Conservation (phyloP, 202 grass and related monocot species). For the Zoysia matrella region DNA sequence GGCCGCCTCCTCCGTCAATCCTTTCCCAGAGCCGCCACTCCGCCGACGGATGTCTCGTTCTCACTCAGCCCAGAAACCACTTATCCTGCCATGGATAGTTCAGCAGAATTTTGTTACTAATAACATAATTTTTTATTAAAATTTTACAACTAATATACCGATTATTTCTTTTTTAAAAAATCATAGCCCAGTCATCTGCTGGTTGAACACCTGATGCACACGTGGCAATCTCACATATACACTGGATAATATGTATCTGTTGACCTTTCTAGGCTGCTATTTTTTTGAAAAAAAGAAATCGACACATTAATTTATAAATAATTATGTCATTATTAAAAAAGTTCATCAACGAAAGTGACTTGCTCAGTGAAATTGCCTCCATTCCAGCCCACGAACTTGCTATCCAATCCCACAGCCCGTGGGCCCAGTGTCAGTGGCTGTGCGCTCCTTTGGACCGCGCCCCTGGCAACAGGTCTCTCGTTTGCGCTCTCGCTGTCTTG, state of each 20-base stretch:
- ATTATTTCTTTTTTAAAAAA: no score
- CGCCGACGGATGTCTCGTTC: not conserved
- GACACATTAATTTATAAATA: no score
- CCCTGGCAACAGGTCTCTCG: slow-evolving; percentile 9
- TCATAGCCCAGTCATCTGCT: no score
- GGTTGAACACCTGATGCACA: no score
- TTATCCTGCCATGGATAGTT: slow-evolving; percentile 25
- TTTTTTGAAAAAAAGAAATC: no score
- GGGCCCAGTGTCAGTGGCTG: not conserved
- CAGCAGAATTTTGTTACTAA: not conserved
- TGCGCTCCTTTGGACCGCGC: not conserved
- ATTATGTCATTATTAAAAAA: no score
- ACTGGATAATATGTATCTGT: no score
- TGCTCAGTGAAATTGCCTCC: not conserved
- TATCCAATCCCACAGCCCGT: not conserved
- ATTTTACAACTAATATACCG: not conserved
- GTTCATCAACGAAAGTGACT: not conserved
- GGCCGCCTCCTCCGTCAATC: not conserved
- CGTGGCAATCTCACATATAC: no score
- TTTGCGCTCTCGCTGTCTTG: no score
- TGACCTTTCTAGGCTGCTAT: no score
- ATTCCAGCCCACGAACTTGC: not conserved
- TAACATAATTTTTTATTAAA: slow-evolving; percentile 36
- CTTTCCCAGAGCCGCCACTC: not conserved
- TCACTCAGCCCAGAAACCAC: not conserved